Conservation (phyloP, 139 green algal genomes). For the Monoraphidium neglectum region DNA sequence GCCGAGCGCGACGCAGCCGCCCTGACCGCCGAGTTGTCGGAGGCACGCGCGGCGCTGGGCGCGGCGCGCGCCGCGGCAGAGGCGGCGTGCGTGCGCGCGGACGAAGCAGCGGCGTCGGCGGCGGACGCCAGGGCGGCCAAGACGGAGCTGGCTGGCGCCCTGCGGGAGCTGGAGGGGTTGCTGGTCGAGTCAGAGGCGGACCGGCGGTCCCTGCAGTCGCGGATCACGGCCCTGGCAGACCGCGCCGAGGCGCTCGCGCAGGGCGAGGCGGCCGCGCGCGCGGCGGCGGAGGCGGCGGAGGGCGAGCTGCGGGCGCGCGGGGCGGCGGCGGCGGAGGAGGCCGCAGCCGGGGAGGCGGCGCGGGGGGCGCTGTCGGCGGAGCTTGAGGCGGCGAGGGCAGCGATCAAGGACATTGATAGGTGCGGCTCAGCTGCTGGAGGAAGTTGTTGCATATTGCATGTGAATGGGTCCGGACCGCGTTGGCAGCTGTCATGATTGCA, state of each 20-base stretch:
- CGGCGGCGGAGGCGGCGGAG: background rate
- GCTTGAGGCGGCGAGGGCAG: no score
- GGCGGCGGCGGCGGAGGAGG: no score
- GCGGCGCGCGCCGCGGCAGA: slow-evolving; percentile 3
- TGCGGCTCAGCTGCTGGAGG: no score
- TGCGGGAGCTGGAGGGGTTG: slow-evolving; percentile 16
- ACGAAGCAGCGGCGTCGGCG: no score
- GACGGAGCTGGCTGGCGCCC: background rate
- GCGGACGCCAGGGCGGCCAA: background rate
- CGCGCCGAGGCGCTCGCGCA: background rate
- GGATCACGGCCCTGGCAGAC: slow-evolving; percentile 23
- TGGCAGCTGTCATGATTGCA: no score
- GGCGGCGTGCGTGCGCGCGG: background rate
- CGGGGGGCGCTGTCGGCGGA: no score
- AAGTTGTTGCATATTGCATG: no score
- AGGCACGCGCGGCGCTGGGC: background rate
- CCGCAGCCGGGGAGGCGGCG: no score
- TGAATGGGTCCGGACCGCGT: no score
- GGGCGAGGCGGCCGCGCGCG: background rate
- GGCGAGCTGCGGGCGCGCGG: no score
- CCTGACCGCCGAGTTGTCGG: no score
- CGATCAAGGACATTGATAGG: no score
- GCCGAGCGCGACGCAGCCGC: background rate
- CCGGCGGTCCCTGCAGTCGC: slow-evolving; percentile 2
- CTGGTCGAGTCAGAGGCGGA: slow-evolving; percentile 27